Conservation (phyloP, 106 monocot species). For the Hemerocallis citrina region DNA sequence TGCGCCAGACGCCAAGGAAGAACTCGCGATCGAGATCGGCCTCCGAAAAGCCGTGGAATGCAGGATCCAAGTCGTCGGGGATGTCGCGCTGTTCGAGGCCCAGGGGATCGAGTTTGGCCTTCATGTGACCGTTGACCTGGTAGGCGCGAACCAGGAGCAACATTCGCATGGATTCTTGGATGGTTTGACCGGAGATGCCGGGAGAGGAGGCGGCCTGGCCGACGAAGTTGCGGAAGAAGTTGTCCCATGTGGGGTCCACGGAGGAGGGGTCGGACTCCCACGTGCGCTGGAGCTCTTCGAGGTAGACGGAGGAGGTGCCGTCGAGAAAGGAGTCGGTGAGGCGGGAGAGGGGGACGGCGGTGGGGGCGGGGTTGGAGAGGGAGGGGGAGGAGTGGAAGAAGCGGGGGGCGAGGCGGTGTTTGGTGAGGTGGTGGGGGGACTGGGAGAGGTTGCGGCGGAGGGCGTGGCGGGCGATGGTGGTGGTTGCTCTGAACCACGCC, state of each 20-base stretch:
- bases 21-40: conserved; percentile 84
- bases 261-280: conserved; percentile 88
- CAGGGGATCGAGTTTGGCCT: conserved; percentile 75
- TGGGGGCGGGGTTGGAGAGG: conserved; percentile 23
- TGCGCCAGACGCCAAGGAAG: conserved; percentile 92
- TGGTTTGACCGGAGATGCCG: conserved; percentile 86
- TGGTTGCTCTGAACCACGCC: conserved; percentile 56
- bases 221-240: conserved; percentile 85
- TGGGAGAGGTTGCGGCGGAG: conserved; percentile 31
- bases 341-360: conserved; percentile 65
- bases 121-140: conserved; percentile 91
- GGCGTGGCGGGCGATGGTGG: conserved; percentile 21
- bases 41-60: conserved; percentile 71
- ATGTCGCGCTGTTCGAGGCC: conserved; percentile 50
- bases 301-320: conserved; percentile 86
- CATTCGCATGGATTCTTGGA: conserved; percentile 89
- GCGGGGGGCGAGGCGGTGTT: conserved; percentile 12
- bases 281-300: conserved; percentile 87
- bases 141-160: conserved; percentile 80
- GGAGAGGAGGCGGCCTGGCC: conserved; percentile 73
- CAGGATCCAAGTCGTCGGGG: conserved; percentile 50
- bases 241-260: conserved; percentile 96
- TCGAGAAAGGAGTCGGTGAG: conserved; percentile 84
- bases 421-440: conserved; percentile 16
- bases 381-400: conserved; percentile 35